phyloP scores from a whole-genome alignment of 2,329 filamentous ascomycete genomes.

The Claviceps sorghi region DNA sequence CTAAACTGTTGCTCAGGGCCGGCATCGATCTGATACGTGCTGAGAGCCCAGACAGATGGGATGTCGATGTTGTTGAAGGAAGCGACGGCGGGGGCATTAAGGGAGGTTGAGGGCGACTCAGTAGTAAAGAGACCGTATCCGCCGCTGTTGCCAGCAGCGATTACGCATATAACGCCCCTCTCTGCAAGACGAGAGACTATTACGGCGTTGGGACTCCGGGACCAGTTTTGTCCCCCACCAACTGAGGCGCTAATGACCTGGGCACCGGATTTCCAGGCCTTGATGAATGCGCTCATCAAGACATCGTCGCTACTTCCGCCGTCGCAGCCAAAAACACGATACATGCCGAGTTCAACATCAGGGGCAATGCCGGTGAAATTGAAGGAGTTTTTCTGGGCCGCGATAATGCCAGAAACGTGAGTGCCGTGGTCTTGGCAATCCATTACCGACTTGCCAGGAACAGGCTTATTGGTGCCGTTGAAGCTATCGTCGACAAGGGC shows the following conservation, averaged over 20 bases:
- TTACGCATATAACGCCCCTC: slow-evolving; percentile 35
- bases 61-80: slow-evolving; percentile 33
- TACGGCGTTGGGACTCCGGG: slow-evolving; percentile 34
- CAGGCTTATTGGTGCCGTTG: slow-evolving; percentile 22
- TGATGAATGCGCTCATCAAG: slow-evolving; percentile 43
- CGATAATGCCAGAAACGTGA: slow-evolving; percentile 48
- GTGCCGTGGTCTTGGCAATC: slow-evolving; percentile 46
- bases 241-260: slow-evolving; percentile 43
- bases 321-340: slow-evolving; percentile 41
- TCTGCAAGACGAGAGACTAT: slow-evolving; percentile 25
- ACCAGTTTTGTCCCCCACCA: slow-evolving; percentile 37
- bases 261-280: slow-evolving; percentile 44
- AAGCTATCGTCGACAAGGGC: slow-evolving; percentile 45
- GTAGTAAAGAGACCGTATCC: slow-evolving; percentile 33
- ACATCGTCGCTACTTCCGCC: slow-evolving; percentile 39
- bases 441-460: slow-evolving; percentile 36
- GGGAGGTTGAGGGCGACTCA: slow-evolving; percentile 32
- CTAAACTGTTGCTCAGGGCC: slow-evolving; percentile 24
- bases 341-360: slow-evolving; percentile 40
- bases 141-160: slow-evolving; percentile 39
- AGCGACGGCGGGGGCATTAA: slow-evolving; percentile 31
- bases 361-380: slow-evolving; percentile 44
- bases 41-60: slow-evolving; percentile 27
- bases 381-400: slow-evolving; percentile 36
- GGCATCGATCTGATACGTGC: slow-evolving; percentile 25